Conservation (phyloP, 140 eudicot genomes). For the Senecio squalidus region DNA sequence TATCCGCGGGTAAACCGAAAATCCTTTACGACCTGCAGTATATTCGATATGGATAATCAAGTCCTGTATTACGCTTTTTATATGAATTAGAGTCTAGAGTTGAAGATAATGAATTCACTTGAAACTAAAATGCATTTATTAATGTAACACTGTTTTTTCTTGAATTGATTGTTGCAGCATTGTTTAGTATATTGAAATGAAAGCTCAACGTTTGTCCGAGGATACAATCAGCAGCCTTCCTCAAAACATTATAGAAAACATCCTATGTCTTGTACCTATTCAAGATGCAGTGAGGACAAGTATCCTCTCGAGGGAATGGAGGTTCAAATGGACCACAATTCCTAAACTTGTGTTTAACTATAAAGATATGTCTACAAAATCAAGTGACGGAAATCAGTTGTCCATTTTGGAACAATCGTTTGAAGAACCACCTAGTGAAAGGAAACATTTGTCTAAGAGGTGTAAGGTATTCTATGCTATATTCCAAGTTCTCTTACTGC, state of each 20-base stretch:
- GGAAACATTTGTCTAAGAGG: not conserved
- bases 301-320: conserved; percentile 7
- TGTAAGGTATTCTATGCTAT: conserved; percentile 3
- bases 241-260: not conserved
- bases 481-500: conserved; percentile 9
- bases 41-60: no score
- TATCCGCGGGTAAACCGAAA: no score
- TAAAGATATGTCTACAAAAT: no score
- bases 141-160: no score
- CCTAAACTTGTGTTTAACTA: conserved; percentile 7
- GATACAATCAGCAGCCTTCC: conserved; percentile 2
- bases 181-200: no score
- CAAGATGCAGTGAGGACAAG: conserved; percentile 14
- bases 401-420: not conserved
- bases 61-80: no score
- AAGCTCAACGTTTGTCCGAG: not conserved
- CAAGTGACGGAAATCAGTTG: not conserved
- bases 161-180: no score
- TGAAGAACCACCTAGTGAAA: not conserved
- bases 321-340: not conserved
- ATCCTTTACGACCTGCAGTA: no score
- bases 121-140: no score
- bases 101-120: no score
- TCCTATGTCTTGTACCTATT: conserved; percentile 5
- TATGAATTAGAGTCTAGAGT: no score